These are phyloP conservation scores for Diaporthe caulivora DNA, from an alignment of 2,329 filamentous ascomycete species.

Conservation along the genomic window DNA sequence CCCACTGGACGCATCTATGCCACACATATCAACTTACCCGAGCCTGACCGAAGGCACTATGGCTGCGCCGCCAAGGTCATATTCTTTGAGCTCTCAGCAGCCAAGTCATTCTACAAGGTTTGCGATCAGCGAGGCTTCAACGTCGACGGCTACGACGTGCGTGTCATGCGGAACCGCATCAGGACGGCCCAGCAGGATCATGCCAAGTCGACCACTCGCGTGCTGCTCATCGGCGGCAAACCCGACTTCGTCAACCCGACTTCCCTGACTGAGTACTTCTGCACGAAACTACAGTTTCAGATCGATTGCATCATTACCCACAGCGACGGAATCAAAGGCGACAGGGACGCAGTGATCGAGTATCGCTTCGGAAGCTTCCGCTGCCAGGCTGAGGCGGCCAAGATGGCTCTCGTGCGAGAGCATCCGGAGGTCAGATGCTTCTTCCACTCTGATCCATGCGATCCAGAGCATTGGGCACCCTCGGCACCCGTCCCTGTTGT, in stretches of 20 bases:
- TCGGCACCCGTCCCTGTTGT: background rate
- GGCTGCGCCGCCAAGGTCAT: conserved; percentile 62
- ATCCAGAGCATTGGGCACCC: conserved; percentile 18
- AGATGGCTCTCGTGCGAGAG: conserved; percentile 47
- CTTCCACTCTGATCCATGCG: conserved; percentile 42
- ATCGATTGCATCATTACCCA: conserved; percentile 55
- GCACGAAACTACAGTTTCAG: conserved; percentile 58
- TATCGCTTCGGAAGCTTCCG: conserved; percentile 68
- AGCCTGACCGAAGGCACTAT: conserved; percentile 49
- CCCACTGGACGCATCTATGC: conserved; percentile 64
- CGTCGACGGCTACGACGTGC: conserved; percentile 52
- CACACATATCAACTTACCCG: conserved; percentile 63
- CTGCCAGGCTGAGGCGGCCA: conserved; percentile 65
- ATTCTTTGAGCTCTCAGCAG: conserved; percentile 58
- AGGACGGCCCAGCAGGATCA: conserved; percentile 51
- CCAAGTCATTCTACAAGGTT: conserved; percentile 49
- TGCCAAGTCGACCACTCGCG: conserved; percentile 54
- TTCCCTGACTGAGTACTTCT: conserved; percentile 56
- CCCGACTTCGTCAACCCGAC: conserved; percentile 56
- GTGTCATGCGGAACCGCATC: conserved; percentile 63
- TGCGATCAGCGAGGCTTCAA: conserved; percentile 48
- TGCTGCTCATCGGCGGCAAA: conserved; percentile 63
- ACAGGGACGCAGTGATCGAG: conserved; percentile 53
- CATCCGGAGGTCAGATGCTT: conserved; percentile 41
- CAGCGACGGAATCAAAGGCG: conserved; percentile 42